Percentiles rank a stretch among this genome's conserved stretches.
These are phyloP conservation scores for Panellus pusillus DNA, from an alignment of 768 basidiomycete genomes.

Conservation along the genomic window DNA sequence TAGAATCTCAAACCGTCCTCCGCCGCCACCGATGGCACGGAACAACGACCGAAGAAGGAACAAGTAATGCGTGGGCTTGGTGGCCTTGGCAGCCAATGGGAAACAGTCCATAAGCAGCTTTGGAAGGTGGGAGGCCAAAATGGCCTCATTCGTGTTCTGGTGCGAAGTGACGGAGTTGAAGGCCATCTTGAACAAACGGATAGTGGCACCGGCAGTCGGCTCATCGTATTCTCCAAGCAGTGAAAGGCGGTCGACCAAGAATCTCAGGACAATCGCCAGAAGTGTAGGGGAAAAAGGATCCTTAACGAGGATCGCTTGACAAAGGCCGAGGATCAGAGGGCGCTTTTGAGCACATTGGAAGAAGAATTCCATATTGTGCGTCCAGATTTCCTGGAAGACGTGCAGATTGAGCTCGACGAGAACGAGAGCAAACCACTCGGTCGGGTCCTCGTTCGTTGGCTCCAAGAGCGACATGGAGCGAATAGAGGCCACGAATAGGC, in stretches of 20 bases:
- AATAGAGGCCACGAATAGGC: constrained; percentile 84
- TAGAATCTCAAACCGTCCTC: constrained; percentile 88
- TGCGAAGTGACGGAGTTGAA: constrained; percentile 82
- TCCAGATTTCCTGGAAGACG: constrained; percentile 96
- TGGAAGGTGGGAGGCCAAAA: constrained; percentile 89
- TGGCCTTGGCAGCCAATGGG: constrained; percentile 87
- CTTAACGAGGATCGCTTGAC: constrained; percentile 78
- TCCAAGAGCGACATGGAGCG: constrained; percentile 85
- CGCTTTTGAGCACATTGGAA: constrained; percentile 78
- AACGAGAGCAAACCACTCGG: constrained; percentile 81
- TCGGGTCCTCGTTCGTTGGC: constrained; percentile 65
- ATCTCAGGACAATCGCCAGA: constrained; percentile 84
- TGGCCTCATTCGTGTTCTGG: constrained; percentile 80
- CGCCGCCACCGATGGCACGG: constrained; percentile 88
- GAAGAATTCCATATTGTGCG: constrained; percentile 88
- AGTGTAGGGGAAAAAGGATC: constrained; percentile 78
- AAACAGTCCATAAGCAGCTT: constrained; percentile 97
- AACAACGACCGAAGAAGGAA: constrained; percentile 90
- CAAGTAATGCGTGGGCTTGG: constrained; percentile 91
- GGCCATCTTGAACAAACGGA: constrained; percentile 94
- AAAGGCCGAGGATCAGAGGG: constrained; percentile 77
- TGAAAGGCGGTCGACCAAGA: constrained; percentile 80
- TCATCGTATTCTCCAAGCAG: constrained; percentile 85
- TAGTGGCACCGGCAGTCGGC: constrained; percentile 75
- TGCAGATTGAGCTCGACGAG: constrained; percentile 84